Evolutionary conservation across 2,329 filamentous ascomycete species (phyloP), one percentile per base, ranked within the genome.

Genomic region (Purpureocillium takamizusanense): DNA sequence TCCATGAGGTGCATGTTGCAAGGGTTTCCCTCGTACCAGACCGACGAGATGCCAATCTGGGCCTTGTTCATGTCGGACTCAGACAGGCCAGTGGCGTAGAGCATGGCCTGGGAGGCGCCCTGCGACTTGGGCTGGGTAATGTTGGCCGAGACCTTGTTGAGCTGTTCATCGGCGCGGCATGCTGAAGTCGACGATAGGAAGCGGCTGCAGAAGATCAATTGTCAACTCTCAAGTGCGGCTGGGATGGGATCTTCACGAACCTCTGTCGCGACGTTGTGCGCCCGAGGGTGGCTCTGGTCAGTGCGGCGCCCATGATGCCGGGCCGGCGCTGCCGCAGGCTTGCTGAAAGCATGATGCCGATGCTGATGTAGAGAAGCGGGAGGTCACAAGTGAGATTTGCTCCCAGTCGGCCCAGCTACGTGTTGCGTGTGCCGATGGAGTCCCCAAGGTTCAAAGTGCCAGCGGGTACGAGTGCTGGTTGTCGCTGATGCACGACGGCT

Each of bases 1-100:
- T 94, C 86, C 63, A 98, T 74, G 45, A 98, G 70, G 65, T 98
- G 92, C 90, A 95, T 98, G 69, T 98, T 98, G 73, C 92, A 98
- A 18, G 92, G 92, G 67, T 98, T 98, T 41, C 92, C 92, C 51
- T 87, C 83, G 67, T 90, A 95, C 92, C 92, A 98, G 44, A 97
- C 89, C 6, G 89, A 95, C 31, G 90, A 94, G 59, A 98, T 97
- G 50, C 92, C 92, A 51, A 98, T 83, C 70, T 98, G 94, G 18
- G 92, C 84, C 71, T 97, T 98, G 69, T 83, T 82, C 81, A 97
- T 86, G 63, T 95, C 89, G 40, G 75, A 74, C 56, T 94, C 86
- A 31, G 69, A 78, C 53, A 98, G 70, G 38, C 94, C 94, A 2
- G 90, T 95, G 50, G 86, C 92, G 70, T 95, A 98, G 41, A 98